Percentiles rank a stretch among this genome's conserved stretches.
These are phyloP conservation scores for Pythium rishiriense DNA, from an alignment of 352 stramenopile species.

Conservation along the genomic window DNA sequence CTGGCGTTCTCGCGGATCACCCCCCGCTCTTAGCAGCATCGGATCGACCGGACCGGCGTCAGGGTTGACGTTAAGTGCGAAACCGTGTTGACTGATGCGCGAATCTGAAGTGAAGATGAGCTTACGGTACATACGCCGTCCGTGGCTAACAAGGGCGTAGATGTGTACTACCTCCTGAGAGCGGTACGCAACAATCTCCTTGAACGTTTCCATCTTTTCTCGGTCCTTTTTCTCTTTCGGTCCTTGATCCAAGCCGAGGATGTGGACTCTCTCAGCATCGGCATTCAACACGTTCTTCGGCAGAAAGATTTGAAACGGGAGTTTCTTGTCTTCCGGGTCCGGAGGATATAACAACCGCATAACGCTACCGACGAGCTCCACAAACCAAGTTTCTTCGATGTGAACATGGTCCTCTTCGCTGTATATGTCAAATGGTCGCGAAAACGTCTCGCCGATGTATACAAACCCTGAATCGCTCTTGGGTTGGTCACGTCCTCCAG, in stretches of 20 bases:
- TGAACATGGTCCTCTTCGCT: conserved; percentile 73
- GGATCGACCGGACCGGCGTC: conserved; percentile 65
- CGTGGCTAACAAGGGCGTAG: conserved; percentile 97
- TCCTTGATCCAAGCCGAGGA: conserved; percentile 70
- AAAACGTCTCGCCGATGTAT: conserved; percentile 65
- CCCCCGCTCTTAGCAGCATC: conserved; percentile 59
- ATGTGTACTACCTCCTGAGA: conserved; percentile 92
- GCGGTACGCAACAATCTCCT: conserved; percentile 97
- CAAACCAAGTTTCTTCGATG: conserved; percentile 69
- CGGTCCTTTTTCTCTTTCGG: conserved; percentile 73
- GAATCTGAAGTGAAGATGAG: conserved; percentile 98
- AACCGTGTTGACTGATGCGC: conserved; percentile 92
- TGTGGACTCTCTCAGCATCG: conserved; percentile 45
- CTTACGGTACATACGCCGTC: conserved; percentile 94
- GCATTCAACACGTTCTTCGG: conserved; percentile 46
- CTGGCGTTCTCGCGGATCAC: conserved; percentile 69
- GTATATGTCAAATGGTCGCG: conserved; percentile 78
- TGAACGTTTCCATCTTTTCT: conserved; percentile 91
- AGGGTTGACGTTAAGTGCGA: conserved; percentile 65
- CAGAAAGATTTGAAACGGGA: conserved; percentile 77
- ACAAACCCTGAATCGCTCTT: conserved; percentile 48
- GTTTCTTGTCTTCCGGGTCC: conserved; percentile 78
- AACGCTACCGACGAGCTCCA: conserved; percentile 61
- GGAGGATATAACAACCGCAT: conserved; percentile 71
- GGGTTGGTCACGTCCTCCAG: conserved; percentile 8